phyloP scores from a whole-genome alignment of 1,284 basidiomycete species.

The Sanghuangporus weigelae region DNA sequence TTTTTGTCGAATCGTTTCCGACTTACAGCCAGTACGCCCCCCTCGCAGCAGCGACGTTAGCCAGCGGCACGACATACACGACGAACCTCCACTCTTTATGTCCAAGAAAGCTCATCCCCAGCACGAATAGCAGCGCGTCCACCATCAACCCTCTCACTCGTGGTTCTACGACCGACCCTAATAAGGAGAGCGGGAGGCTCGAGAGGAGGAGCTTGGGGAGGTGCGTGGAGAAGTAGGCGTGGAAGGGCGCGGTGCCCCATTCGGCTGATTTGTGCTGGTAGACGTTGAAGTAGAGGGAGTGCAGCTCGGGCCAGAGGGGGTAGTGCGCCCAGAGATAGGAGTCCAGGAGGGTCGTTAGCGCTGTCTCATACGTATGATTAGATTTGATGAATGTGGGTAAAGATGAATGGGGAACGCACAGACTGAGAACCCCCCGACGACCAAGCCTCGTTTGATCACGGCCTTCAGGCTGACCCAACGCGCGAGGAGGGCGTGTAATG shows the following conservation, averaged over 20 bases:
- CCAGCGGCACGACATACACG: conserved; percentile 77
- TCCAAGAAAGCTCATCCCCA: conserved; percentile 67
- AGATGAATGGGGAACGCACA: conserved; percentile 37
- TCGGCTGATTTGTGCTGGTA: conserved; percentile 80
- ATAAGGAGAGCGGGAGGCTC: conserved; percentile 56
- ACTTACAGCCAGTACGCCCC: conserved; percentile 59
- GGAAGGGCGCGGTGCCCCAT: conserved; percentile 84
- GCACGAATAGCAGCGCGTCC: conserved; percentile 54
- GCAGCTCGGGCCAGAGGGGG: conserved; percentile 84
- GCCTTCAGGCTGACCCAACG: conserved; percentile 39
- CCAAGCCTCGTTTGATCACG: conserved; percentile 48
- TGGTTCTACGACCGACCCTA: conserved; percentile 43
- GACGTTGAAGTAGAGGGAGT: conserved; percentile 83
- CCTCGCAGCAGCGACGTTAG: conserved; percentile 78
- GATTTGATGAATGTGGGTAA: neutral
- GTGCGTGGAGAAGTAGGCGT: conserved; percentile 64
- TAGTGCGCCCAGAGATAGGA: conserved; percentile 77
- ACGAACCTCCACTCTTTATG: conserved; percentile 98
- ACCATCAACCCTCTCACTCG: conserved; percentile 47
- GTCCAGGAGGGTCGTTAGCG: conserved; percentile 64
- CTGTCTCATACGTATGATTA: conserved; percentile 34
- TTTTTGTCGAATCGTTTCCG: neutral
- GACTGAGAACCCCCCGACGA: conserved; percentile 50
- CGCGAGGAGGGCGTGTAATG: conserved; percentile 49
- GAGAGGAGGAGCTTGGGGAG: conserved; percentile 80